Evolutionary conservation across 495 filamentous ascomycete genomes (phyloP).

Genomic region (Penicillium pulvis): DNA sequence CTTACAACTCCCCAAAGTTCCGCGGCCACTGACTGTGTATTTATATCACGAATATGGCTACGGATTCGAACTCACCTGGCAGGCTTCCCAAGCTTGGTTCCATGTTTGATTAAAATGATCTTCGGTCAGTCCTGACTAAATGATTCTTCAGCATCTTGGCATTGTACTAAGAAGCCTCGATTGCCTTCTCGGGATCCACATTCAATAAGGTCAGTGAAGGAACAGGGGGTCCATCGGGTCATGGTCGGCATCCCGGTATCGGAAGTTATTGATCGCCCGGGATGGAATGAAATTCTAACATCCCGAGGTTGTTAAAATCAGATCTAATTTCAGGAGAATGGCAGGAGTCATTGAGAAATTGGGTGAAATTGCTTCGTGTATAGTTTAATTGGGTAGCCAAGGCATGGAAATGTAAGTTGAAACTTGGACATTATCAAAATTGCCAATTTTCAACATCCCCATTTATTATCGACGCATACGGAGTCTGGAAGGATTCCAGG

Average conservation of each 20-base stretch:
- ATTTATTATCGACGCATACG: background rate
- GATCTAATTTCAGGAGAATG: background rate
- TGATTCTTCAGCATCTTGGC: constrained; percentile 6
- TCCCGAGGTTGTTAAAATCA: background rate
- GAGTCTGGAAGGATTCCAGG: background rate
- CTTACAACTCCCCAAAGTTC: background rate
- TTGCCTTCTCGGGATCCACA: background rate
- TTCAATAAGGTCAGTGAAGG: background rate
- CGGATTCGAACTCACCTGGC: background rate
- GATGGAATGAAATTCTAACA: no score
- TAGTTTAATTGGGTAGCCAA: no score
- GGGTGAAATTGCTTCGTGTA: no score
- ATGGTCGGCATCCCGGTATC: constrained; percentile 2
- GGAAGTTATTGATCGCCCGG: background rate
- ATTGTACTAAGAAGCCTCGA: background rate
- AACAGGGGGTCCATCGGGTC: background rate
- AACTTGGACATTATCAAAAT: no score
- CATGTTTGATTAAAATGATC: background rate
- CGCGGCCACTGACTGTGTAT: background rate
- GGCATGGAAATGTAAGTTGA: no score
- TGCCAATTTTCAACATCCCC: no score
- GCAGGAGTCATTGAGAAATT: no score
- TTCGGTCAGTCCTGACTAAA: constrained; percentile 7
- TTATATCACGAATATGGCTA: background rate
- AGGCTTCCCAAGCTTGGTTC: background rate